Evolutionary conservation across 495 filamentous ascomycete genomes (phyloP).

Genomic region (Aspergillus incahuasiensis): DNA sequence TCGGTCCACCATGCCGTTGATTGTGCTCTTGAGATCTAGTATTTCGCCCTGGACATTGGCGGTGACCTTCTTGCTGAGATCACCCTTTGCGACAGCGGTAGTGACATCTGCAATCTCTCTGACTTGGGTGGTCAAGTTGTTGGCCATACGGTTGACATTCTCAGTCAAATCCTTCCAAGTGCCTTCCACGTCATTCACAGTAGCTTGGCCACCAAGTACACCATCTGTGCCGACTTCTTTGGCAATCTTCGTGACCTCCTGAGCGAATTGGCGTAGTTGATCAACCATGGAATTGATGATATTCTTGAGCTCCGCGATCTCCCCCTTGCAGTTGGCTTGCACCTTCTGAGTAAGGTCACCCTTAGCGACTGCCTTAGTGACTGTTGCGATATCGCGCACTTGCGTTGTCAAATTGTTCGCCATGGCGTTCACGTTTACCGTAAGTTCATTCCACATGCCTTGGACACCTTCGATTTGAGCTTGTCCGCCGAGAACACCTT

Average conservation of each 20-base stretch:
- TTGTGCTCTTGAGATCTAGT: conserved; percentile 89
- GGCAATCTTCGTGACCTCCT: conserved; percentile 96
- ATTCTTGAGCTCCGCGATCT: conserved; percentile 91
- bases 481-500: conserved; percentile 94
- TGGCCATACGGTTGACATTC: conserved; percentile 98
- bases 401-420: conserved; percentile 96
- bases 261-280: conserved; percentile 92
- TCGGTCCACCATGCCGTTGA: conserved; percentile 98
- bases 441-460: conserved; percentile 94
- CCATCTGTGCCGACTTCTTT: conserved; percentile 97
- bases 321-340: conserved; percentile 91
- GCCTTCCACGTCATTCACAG: conserved; percentile 94
- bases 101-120: conserved; percentile 98
- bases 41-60: conserved; percentile 97
- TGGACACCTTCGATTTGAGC: conserved; percentile 86
- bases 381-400: conserved; percentile 96
- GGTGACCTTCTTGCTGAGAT: conserved; percentile 91
- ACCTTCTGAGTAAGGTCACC: conserved; percentile 97
- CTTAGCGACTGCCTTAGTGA: conserved; percentile 96
- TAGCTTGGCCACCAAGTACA: conserved; percentile 90
- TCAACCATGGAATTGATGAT: conserved; percentile 99
- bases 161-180: conserved; percentile 97
- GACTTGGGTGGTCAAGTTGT: conserved; percentile 96
- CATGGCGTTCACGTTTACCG: conserved; percentile 98
- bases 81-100: conserved; percentile 90